These are phyloP conservation scores for Cornus kousa DNA, from an alignment of 148 eudicot genomes.

Conservation along the genomic window DNA sequence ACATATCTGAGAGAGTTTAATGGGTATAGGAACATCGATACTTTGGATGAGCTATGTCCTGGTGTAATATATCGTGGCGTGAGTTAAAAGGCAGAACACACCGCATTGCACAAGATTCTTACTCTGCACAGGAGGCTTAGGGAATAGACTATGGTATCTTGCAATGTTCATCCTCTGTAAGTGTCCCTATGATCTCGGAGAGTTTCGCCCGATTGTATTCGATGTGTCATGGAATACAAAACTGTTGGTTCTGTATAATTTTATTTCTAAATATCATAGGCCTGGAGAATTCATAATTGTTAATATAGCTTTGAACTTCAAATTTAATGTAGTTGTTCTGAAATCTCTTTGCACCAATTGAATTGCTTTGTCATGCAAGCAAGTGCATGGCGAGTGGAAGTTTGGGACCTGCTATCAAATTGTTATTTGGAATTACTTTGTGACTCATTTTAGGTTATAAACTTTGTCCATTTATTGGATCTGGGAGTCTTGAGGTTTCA, in stretches of 20 bases:
- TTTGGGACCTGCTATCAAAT: not conserved
- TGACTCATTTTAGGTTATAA: not conserved
- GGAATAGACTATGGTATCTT: not conserved
- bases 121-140: not conserved
- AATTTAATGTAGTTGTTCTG: not conserved
- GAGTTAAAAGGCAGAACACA: slow-evolving; percentile 18
- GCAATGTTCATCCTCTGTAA: not conserved
- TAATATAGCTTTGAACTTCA: not conserved
- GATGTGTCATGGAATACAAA: not conserved
- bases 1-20: slow-evolving; percentile 53
- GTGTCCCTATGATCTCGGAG: not conserved
- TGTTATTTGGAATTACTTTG: not conserved
- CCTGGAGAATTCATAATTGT: not conserved
- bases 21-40: slow-evolving; percentile 55
- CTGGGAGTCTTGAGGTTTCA: not conserved
- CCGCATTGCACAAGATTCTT: not conserved
- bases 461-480: too few relatives aligned
- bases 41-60: slow-evolving; percentile 72
- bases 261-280: not conserved
- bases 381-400: not conserved
- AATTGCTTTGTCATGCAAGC: not conserved
- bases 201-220: not conserved
- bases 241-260: not conserved
- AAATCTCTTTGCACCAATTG: not conserved
- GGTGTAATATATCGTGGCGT: slow-evolving; percentile 72